A percentile compares a stretch with the other conserved stretches of the same genome.
These are phyloP conservation scores for Paratinospora sagittata DNA, from an alignment of 164 flowering plant species.

Conservation along the genomic window DNA sequence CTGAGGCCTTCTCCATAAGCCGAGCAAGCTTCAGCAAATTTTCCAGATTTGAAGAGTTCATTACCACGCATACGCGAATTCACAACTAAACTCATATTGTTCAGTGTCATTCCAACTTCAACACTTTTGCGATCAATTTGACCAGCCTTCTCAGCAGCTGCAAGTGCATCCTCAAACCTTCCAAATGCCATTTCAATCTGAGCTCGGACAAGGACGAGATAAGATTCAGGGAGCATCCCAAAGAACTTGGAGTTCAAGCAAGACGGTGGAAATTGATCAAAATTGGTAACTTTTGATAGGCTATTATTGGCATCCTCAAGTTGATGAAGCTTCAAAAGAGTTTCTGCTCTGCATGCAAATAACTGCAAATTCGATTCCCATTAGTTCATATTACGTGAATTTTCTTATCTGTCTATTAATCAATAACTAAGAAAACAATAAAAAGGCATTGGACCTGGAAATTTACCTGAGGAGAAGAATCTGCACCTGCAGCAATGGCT, in stretches of 20 bases:
- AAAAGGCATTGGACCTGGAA: too few relatives aligned
- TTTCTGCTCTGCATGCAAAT: slow-evolving; percentile 71
- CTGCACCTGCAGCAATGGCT: slow-evolving; percentile 76
- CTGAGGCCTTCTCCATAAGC: slow-evolving; percentile 86
- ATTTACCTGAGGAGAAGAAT: slow-evolving; percentile 71
- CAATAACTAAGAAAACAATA: background rate
- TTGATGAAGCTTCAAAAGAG: slow-evolving; percentile 72
- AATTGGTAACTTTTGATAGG: slow-evolving; percentile 34
- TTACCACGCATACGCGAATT: slow-evolving; percentile 83
- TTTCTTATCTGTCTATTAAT: background rate
- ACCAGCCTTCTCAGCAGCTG: slow-evolving; percentile 62
- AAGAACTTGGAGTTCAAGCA: slow-evolving; percentile 39
- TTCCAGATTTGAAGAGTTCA: slow-evolving; percentile 73
- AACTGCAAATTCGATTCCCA: slow-evolving; percentile 47
- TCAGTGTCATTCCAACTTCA: slow-evolving; percentile 49
- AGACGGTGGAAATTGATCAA: slow-evolving; percentile 31
- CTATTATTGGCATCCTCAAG: slow-evolving; percentile 57
- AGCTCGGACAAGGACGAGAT: slow-evolving; percentile 40
- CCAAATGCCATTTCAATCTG: slow-evolving; percentile 69
- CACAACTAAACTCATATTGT: slow-evolving; percentile 54
- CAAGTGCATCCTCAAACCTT: slow-evolving; percentile 84
- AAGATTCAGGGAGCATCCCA: slow-evolving; percentile 62
- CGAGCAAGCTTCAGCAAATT: slow-evolving; percentile 67
- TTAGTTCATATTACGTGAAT: slow-evolving; percentile 14
- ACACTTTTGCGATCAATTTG: slow-evolving; percentile 51